These are phyloP conservation scores for Daldinia sp. DNA, from an alignment of 2,329 filamentous ascomycete genomes.

Conservation along the genomic window DNA sequence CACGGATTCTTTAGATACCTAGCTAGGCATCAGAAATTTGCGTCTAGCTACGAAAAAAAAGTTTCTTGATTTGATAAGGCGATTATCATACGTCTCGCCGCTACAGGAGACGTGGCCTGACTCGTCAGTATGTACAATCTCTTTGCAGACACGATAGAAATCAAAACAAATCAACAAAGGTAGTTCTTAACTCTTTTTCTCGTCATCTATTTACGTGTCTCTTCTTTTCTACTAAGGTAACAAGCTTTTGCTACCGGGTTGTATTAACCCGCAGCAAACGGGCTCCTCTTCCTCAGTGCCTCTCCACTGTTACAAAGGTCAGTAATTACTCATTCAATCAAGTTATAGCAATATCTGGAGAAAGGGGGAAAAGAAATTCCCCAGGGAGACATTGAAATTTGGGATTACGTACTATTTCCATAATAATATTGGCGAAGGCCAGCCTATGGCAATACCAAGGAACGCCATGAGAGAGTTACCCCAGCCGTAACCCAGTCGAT, in stretches of 20 bases:
- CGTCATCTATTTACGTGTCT: neutral
- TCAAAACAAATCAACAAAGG: neutral
- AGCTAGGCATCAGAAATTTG: conserved; percentile 18
- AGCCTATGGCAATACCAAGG: conserved; percentile 64
- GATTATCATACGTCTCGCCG: neutral
- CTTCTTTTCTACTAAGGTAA: neutral
- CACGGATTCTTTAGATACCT: conserved; percentile 14
- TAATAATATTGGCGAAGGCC: conserved; percentile 61
- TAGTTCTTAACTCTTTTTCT: neutral
- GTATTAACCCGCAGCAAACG: conserved; percentile 49
- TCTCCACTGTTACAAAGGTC: conserved; percentile 46
- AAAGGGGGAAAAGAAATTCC: neutral
- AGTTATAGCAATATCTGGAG: neutral
- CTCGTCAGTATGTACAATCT: neutral
- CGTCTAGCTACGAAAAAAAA: conserved; percentile 17
- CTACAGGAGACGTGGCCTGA: neutral
- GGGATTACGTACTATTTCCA: conserved; percentile 51
- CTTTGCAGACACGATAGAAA: neutral
- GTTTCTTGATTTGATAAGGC: neutral
- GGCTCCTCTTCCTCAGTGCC: conserved; percentile 53
- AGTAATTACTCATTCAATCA: neutral
- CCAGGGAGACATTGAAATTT: neutral
- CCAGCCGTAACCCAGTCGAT: conserved; percentile 60
- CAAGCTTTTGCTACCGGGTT: neutral
- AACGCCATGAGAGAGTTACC: conserved; percentile 60